Conservation (phyloP, 106 monocot species). For the Phalaenopsis aphrodite region DNA sequence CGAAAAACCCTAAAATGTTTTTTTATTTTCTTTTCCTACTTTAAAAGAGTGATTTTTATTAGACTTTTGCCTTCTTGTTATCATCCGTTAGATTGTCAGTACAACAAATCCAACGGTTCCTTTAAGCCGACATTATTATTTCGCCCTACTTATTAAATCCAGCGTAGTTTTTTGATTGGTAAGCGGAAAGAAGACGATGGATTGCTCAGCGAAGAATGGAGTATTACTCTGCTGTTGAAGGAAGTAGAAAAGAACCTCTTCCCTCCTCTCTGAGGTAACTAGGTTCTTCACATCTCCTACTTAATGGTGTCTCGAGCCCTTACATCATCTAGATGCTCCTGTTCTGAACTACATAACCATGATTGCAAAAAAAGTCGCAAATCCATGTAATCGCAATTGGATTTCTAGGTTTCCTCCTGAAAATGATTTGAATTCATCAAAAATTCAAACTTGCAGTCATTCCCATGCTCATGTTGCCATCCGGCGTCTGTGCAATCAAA, state of each 20-base stretch:
- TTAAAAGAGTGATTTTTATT: too few relatives aligned
- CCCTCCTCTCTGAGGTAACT: neutral
- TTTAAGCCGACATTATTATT: too few relatives aligned
- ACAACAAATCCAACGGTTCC: too few relatives aligned
- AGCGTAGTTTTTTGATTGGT: too few relatives aligned
- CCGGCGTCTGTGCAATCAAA: neutral
- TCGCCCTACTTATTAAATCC: too few relatives aligned
- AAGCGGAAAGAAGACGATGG: too few relatives aligned
- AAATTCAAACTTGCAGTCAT: conserved; percentile 1
- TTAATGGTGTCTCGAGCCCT: neutral
- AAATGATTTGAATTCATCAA: neutral
- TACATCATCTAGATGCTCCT: neutral
- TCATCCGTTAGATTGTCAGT: too few relatives aligned
- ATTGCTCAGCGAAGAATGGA: too few relatives aligned
- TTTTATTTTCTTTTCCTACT: too few relatives aligned
- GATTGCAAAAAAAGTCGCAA: neutral
- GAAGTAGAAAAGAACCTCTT: neutral
- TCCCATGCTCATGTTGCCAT: too few relatives aligned
- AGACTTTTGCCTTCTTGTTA: too few relatives aligned
- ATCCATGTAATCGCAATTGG: neutral
- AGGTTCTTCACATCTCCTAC: neutral
- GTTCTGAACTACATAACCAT: neutral
- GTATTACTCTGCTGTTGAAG: neutral
- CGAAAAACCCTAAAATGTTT: too few relatives aligned
- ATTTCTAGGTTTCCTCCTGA: neutral